These are phyloP conservation scores for Saccharomycopsis sp. DNA, from an alignment of 805 yeast genomes.

Conservation along the genomic window DNA sequence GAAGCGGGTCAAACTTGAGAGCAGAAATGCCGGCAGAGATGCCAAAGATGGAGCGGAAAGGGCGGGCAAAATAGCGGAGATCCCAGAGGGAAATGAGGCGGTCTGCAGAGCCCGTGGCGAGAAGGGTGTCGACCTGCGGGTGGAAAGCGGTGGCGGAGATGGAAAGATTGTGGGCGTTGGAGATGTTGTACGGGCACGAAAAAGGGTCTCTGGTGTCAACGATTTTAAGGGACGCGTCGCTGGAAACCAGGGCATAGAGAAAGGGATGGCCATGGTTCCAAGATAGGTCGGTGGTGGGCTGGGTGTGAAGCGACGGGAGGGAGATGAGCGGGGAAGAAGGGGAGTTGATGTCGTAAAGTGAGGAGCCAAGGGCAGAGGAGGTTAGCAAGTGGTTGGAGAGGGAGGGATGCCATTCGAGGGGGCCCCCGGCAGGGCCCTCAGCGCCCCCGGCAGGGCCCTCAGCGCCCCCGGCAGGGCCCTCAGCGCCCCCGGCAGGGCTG, in stretches of 20 bases:
- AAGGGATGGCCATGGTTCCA: conserved; percentile 39
- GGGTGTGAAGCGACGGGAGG: no score
- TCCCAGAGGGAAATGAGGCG: conserved; percentile 70
- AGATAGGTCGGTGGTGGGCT: conserved; percentile 48
- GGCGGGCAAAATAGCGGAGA: conserved; percentile 48
- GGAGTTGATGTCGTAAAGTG: no score
- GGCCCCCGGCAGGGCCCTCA: no score
- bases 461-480: no score
- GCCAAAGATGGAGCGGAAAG: conserved; percentile 59
- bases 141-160: conserved; percentile 64
- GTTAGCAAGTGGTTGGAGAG: no score
- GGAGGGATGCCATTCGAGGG: no score
- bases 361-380: no score
- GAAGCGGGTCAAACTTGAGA: conserved; percentile 43
- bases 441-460: no score
- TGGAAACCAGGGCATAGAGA: conserved; percentile 63
- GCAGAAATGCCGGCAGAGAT: conserved; percentile 50
- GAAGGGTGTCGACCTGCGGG: conserved; percentile 40
- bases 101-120: conserved; percentile 76
- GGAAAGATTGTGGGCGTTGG: conserved; percentile 47
- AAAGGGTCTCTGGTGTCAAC: conserved; percentile 44
- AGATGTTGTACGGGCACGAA: conserved; percentile 29
- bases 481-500: no score
- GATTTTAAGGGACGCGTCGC: conserved; percentile 53
- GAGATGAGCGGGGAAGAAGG: no score